Evolutionary conservation across 768 basidiomycete species (phyloP).

Genomic region (Tylopilus subfusipes): DNA sequence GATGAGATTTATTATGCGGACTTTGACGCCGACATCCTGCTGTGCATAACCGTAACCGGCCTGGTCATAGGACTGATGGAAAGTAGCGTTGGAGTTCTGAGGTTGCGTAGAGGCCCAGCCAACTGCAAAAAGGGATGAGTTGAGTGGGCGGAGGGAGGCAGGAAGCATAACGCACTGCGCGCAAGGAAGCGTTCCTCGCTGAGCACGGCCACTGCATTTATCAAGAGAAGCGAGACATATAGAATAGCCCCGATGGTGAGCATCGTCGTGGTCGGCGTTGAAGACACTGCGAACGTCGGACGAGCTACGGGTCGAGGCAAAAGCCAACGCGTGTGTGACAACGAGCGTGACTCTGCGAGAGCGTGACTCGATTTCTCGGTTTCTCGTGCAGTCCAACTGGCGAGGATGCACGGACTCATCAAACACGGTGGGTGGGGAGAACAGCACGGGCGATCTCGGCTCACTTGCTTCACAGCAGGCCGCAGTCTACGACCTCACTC

Average conservation of each 20-base stretch:
- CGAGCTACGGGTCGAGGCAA: neutral
- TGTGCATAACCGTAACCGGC: conserved; percentile 52
- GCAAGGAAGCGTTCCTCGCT: conserved; percentile 97
- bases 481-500: conserved; percentile 16
- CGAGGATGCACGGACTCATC: conserved; percentile 27
- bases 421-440: conserved; percentile 22
- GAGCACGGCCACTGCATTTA: conserved; percentile 93
- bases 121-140: conserved; percentile 46
- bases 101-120: conserved; percentile 80
- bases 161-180: conserved; percentile 56
- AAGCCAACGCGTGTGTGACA: conserved; percentile 17
- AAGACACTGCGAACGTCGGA: neutral
- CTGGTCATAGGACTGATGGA: conserved; percentile 68
- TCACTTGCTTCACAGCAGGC: conserved; percentile 12
- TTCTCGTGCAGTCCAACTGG: neutral
- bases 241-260: conserved; percentile 68
- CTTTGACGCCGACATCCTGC: conserved; percentile 71
- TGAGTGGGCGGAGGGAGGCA: conserved; percentile 14
- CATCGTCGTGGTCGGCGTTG: conserved; percentile 37
- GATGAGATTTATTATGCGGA: conserved; percentile 86
- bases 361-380: conserved; percentile 17
- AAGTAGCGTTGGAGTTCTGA: conserved; percentile 52
- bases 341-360: conserved; percentile 11
- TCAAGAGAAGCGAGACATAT: conserved; percentile 82
- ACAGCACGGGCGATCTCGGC: neutral